These are phyloP conservation scores for Beverwykella pulmonaria DNA, from an alignment of 495 filamentous ascomycete species.

Conservation along the genomic window DNA sequence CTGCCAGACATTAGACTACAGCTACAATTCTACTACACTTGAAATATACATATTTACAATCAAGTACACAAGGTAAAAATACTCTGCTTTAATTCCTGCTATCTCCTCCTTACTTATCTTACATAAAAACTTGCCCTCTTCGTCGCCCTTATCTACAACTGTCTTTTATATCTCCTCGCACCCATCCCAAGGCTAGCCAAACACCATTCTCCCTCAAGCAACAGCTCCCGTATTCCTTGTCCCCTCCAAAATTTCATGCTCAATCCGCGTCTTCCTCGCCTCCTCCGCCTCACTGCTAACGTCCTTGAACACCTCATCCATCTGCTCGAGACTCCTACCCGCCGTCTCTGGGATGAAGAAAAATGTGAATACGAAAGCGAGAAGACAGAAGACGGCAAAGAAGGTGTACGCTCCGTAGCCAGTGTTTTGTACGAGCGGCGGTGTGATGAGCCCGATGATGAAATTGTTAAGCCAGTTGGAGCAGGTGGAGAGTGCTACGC, in stretches of 20 bases:
- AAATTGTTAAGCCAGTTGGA: conserved; percentile 63
- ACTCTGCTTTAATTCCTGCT: no score
- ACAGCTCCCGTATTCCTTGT: no score
- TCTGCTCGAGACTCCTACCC: conserved; percentile 42
- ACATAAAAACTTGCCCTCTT: no score
- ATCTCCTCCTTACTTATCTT: no score
- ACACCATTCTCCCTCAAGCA: no score
- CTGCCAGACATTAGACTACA: no score
- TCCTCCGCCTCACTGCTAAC: conserved; percentile 32
- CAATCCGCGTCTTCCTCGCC: conserved; percentile 21
- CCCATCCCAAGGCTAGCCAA: no score
- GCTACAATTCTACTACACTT: no score
- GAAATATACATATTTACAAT: no score
- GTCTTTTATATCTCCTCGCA: no score
- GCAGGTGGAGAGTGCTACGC: conserved; percentile 46
- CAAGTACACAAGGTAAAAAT: no score
- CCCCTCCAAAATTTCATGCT: conserved; percentile 35
- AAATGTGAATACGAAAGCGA: conserved; percentile 56
- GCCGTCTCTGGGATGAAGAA: conserved; percentile 59
- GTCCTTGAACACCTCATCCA: conserved; percentile 45
- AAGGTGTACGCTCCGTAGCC: conserved; percentile 60
- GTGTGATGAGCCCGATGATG: conserved; percentile 59
- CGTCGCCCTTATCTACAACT: no score
- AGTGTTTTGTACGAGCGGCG: conserved; percentile 57
- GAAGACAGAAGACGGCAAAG: conserved; percentile 61